Percentiles rank a stretch among this genome's conserved stretches.
Evolutionary conservation across 768 basidiomycete species (phyloP).

Genomic region (Trametes coccinea): DNA sequence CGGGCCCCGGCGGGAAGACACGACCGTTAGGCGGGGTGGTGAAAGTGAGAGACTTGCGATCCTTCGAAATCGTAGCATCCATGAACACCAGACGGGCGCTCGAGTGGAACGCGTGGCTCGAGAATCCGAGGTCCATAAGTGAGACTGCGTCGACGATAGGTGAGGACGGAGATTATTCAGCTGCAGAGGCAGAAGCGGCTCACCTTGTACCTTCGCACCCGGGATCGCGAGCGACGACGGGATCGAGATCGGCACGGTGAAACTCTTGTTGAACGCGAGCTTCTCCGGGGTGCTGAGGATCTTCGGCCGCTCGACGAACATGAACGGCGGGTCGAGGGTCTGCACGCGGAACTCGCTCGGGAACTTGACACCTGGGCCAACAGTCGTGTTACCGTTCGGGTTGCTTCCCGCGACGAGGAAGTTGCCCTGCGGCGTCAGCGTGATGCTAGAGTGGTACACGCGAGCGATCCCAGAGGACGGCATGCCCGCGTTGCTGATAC

Average conservation of each 20-base stretch:
- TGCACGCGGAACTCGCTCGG: slow-evolving; percentile 90
- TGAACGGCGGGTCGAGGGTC: slow-evolving; percentile 83
- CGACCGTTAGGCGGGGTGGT: slow-evolving; percentile 61
- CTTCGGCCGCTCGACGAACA: slow-evolving; percentile 59
- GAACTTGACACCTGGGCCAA: slow-evolving; percentile 48
- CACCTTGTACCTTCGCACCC: slow-evolving; percentile 48
- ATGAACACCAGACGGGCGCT: slow-evolving; percentile 79
- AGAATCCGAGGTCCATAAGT: slow-evolving; percentile 78
- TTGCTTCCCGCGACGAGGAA: slow-evolving; percentile 84
- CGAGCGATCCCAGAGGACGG: slow-evolving; percentile 70
- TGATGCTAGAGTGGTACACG: slow-evolving; percentile 81
- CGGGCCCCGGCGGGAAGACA: slow-evolving; percentile 81
- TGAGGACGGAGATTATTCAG: not conserved
- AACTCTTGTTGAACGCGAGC: slow-evolving; percentile 48
- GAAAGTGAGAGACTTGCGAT: slow-evolving; percentile 52
- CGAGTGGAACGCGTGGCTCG: slow-evolving; percentile 75
- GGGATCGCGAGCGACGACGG: slow-evolving; percentile 36
- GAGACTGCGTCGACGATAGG: slow-evolving; percentile 45
- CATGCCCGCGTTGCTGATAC: slow-evolving; percentile 61
- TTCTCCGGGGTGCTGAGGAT: slow-evolving; percentile 38
- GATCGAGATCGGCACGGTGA: slow-evolving; percentile 46
- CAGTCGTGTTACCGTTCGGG: slow-evolving; percentile 77
- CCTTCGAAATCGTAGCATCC: slow-evolving; percentile 42
- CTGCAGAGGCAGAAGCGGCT: not conserved
- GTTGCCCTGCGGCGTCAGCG: slow-evolving; percentile 67